Base-by-base conservation (phyloP, 345 rosid species). In the Boechera retrofracta region DNA sequence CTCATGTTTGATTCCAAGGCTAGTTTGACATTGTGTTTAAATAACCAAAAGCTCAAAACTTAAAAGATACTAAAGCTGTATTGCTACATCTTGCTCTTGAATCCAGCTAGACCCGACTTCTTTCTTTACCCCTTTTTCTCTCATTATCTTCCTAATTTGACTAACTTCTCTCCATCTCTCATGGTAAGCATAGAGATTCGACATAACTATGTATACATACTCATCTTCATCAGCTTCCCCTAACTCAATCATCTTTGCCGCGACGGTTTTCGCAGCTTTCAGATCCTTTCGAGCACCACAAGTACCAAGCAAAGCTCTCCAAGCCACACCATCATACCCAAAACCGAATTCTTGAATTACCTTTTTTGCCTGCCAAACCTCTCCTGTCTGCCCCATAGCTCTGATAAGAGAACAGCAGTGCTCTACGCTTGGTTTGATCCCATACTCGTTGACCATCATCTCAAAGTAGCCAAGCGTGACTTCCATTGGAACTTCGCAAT, bases 251-350 rank as follows among this genome's bases (percentile, higher is more conserved):
- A 80, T 61, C 77, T 80, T 76, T 9, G 77, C 49, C 0, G 65
- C 54, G 0, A 76, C 48, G 2, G 41, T 12, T 33, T 58, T 71
- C 0, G 77, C 80, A 58, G 83, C 83, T 78, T 77, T 73, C 72
- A 87, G 61, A 69, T 93, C 86, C 75, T 57, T 69, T 69, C 80
- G 84, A 73, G 65, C 79, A 72, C 83, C 85, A 13, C 85, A 89
- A 49, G 88, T 91, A 66, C 96, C 81, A 10, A 93, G 92, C 77
- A 89, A 78, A 2, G 93, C 89, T 79, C 80, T 89, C 96, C 98
- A 91, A 61, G 84, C 87, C 28, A 74, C 76, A 18, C 80, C 86
- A 67, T 72, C 33, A 3, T 75, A 68, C 47, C 79, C 83, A 36
- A 93, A 87, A 18, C 81, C 83, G 3, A 88, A 85, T 32, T 80